Base-by-base conservation (phyloP, 257 asterid genomes). In the Euphrasia confusa region DNA sequence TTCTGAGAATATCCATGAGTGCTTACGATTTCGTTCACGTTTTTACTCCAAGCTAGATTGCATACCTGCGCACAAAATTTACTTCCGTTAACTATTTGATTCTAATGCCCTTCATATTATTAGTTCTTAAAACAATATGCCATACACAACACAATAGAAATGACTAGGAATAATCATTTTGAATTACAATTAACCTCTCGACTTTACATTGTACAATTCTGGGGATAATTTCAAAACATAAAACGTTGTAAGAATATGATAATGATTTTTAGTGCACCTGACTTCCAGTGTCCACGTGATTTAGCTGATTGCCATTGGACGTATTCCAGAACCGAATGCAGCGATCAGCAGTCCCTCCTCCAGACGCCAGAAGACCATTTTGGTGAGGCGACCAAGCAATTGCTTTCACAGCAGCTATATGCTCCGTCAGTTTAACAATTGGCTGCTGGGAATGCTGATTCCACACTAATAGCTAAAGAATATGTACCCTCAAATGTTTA, bases 311-410 rank as follows among this genome's bases (percentile, higher is more conserved):
- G 69, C 99, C 96, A 21, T 83, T 87, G 0, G 81, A 69, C 12
- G 99, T 93, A 63, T 87, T 93, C 99, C 99, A 93, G 70, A 93
- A 93, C 27, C 99, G 94, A 72, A 93, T 93, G 80, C 99, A 87
- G 8, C 97, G 86, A 68, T 93, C 99, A 26, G 96, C 99, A 33
- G 99, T 93, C 63, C 99, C 99, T 56, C 97, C 99, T 18, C 99
- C 99, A 0, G 97, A 93, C 4, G 97, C 97, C 26, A 89, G 79
- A 70, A 89, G 83, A 14, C 97, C 85, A n/a, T 64, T 83, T 54
- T 89, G 95, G 72, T 93, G 97, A 49, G 97, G 99, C 11, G 99
- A 93, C 99, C 99, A 89, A 32, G 99, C 67, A 42, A 93, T 89
- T 66, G 99, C 99, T 73, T 93, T 93, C 11, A 93, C 97, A 13